phyloP scores from a whole-genome alignment of 805 yeast species.

The Lachancea thermotolerans region DNA sequence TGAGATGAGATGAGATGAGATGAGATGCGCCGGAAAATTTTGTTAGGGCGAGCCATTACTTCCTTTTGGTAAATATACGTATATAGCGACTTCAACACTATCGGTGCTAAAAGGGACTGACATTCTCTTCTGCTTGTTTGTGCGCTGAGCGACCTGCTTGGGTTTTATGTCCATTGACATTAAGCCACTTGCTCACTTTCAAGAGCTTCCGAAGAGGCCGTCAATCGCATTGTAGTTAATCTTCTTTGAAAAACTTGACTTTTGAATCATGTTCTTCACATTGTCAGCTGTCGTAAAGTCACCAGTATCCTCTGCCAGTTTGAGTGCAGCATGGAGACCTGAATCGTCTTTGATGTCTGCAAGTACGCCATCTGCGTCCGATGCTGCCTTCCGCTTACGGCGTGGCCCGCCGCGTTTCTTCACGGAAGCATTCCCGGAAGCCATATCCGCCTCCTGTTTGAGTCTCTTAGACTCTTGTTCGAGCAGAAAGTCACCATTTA shows the following conservation, averaged over 20 bases:
- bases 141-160: too few relatives aligned
- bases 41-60: neutral
- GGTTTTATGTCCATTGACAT: neutral
- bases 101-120: too few relatives aligned
- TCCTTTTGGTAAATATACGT: neutral
- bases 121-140: too few relatives aligned
- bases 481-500: conserved; percentile 76
- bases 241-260: conserved; percentile 76
- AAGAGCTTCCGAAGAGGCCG: conserved; percentile 33
- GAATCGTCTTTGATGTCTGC: conserved; percentile 28
- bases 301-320: conserved; percentile 29
- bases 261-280: conserved; percentile 68
- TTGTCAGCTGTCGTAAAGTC: conserved; percentile 64
- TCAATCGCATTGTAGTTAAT: conserved; percentile 82
- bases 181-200: neutral
- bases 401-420: conserved; percentile 39
- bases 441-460: conserved; percentile 78
- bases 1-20: conserved; percentile 20
- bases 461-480: conserved; percentile 81
- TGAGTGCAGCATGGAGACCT: conserved; percentile 37
- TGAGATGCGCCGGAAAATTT: conserved; percentile 14
- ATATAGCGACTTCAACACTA: neutral
- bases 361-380: conserved; percentile 31
- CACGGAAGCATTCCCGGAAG: conserved; percentile 66
- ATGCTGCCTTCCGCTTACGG: conserved; percentile 21